phyloP scores from a whole-genome alignment of 139 green algal genomes.

The Chlamydomonas sphaeroides region DNA sequence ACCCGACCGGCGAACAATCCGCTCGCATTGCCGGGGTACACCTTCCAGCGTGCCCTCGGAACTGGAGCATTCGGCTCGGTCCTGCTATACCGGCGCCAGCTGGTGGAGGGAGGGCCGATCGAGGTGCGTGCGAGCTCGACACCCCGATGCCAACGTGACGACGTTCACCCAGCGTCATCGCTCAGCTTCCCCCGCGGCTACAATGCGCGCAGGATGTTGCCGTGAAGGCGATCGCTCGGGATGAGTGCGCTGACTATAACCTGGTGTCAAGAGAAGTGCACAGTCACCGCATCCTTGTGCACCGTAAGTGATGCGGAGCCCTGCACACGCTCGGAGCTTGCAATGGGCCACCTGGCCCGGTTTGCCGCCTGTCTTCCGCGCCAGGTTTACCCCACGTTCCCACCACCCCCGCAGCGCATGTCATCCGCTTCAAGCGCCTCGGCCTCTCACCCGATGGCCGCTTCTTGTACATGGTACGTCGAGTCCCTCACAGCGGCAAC shows the following conservation, averaged over 20 bases:
- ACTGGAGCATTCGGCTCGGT: constrained; percentile 35
- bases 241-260: constrained; percentile 38
- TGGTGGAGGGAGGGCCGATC: neutral
- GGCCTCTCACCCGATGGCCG: constrained; percentile 23
- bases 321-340: too few species aligned
- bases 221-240: constrained; percentile 16
- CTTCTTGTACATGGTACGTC: constrained; percentile 38
- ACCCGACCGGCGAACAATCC: neutral
- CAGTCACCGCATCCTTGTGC: constrained; percentile 26
- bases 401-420: constrained; percentile 72
- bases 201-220: constrained; percentile 12
- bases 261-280: constrained; percentile 32
- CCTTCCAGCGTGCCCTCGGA: neutral
- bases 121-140: neutral
- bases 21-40: too few species aligned
- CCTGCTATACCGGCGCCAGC: constrained; percentile 20
- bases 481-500: too few species aligned
- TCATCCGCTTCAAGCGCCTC: constrained; percentile 59
- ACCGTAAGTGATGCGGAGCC: constrained; percentile 27
- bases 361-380: too few species aligned
- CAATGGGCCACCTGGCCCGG: too few species aligned
- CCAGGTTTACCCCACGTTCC: too few species aligned
- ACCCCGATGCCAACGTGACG: too few species aligned
- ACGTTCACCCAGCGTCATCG: too few species aligned
- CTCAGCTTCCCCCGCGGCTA: too few species aligned